These are phyloP conservation scores for Lagenidium giganteum DNA, from an alignment of 352 stramenopile species.

Conservation along the genomic window DNA sequence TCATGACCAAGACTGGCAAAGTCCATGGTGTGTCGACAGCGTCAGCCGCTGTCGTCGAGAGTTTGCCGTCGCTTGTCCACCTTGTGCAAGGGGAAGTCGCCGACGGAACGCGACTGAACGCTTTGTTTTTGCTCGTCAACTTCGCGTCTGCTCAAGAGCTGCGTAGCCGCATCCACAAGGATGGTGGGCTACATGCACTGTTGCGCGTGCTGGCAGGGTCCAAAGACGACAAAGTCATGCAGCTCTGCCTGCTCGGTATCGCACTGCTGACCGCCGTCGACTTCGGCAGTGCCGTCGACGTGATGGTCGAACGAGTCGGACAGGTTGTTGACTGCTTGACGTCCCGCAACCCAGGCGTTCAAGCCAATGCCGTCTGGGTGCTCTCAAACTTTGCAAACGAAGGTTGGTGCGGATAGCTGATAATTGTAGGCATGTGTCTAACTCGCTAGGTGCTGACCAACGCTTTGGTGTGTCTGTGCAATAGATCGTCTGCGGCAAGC, in stretches of 20 bases:
- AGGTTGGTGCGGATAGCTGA: constrained; percentile 28
- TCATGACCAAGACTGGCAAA: constrained; percentile 35
- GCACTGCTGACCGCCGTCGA: constrained; percentile 48
- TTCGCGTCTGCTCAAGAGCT: constrained; percentile 46
- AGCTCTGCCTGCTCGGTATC: constrained; percentile 59
- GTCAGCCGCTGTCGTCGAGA: constrained; percentile 29
- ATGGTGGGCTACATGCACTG: constrained; percentile 36
- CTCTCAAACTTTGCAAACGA: constrained; percentile 67
- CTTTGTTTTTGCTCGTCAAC: constrained; percentile 65
- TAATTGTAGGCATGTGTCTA: neutral
- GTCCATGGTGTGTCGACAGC: constrained; percentile 21
- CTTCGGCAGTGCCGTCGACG: constrained; percentile 28
- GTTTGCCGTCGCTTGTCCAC: constrained; percentile 40
- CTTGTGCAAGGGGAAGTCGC: constrained; percentile 22
- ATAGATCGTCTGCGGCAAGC: constrained; percentile 44
- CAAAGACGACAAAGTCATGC: constrained; percentile 51
- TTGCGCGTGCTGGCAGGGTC: constrained; percentile 18
- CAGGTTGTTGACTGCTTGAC: too few species aligned
- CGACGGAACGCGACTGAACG: constrained; percentile 37
- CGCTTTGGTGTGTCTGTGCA: neutral
- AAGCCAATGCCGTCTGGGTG: constrained; percentile 74
- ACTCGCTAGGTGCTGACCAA: neutral
- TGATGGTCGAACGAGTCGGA: constrained; percentile 31
- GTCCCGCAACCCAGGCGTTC: constrained; percentile 46
- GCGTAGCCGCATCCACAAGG: constrained; percentile 29